Percentiles rank a stretch among this genome's conserved stretches.
These are phyloP conservation scores for Globisporangium nunn DNA, from an alignment of 352 stramenopile genomes.

Conservation along the genomic window DNA sequence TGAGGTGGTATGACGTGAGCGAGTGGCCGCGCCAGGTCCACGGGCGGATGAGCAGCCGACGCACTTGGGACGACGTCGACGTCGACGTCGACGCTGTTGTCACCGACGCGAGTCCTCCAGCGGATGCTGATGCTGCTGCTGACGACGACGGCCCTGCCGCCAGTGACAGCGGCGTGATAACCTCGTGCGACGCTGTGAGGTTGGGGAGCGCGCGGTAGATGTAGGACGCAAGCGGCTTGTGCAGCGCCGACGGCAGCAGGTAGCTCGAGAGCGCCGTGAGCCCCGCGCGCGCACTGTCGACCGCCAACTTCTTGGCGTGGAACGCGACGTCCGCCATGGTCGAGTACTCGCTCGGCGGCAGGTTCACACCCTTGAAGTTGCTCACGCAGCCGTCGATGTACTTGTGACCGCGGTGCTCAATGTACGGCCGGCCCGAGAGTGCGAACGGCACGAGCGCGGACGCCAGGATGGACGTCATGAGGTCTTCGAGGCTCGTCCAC, in stretches of 20 bases:
- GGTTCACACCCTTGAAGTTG: constrained; percentile 63
- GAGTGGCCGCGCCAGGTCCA: constrained; percentile 57
- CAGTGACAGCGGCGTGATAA: constrained; percentile 28
- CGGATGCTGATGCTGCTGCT: not conserved
- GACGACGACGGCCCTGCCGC: not conserved
- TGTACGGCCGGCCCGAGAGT: constrained; percentile 50
- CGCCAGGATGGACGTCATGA: constrained; percentile 57
- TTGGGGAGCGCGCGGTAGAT: constrained; percentile 35
- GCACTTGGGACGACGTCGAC: constrained; percentile 1
- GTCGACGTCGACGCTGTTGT: not conserved
- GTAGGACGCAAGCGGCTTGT: constrained; percentile 38
- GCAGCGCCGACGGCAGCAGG: constrained; percentile 29
- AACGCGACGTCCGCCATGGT: constrained; percentile 49
- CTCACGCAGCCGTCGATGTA: constrained; percentile 69
- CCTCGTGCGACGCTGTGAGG: constrained; percentile 39
- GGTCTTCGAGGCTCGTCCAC: constrained; percentile 50
- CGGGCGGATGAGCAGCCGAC: constrained; percentile 46
- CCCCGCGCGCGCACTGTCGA: constrained; percentile 30
- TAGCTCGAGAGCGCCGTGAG: constrained; percentile 31
- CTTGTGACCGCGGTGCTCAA: constrained; percentile 51
- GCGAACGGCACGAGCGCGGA: constrained; percentile 65
- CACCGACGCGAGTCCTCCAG: not conserved
- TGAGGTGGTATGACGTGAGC: constrained; percentile 48
- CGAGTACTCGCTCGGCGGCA: constrained; percentile 40
- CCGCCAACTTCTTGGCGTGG: constrained; percentile 37